Base-by-base conservation (phyloP, 345 rosid genomes). In the Eucalyptus curtisii region DNA sequence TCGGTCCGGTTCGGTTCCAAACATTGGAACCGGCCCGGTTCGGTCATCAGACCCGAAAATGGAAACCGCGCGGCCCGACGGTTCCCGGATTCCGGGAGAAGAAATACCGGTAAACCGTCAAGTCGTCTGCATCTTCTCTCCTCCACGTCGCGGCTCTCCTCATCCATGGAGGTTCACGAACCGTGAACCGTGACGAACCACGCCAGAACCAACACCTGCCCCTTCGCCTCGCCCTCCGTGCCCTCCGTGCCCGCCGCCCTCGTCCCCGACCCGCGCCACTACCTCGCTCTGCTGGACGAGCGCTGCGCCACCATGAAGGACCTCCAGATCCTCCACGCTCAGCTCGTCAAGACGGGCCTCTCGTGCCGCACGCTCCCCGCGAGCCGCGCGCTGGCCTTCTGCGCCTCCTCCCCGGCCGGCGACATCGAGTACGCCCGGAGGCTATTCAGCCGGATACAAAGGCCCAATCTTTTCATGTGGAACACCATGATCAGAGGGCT, bases 401-500 rank as follows among this genome's bases (percentile, higher is more conserved):
- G 91, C 90, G 45, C 94, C 87, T 89, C 94, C 84, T 93, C 97
- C 33, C 91, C 94, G 11, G 89, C 91, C 37, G 96, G 96, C 24
- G 97, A 96, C 86, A 92, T 96, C 31, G 91, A 91, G 89, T 94
- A 95, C 90, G 99, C 99, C 42, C 92, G 88, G 90, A 88, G 89
- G 15, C 88, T 96, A 50, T 97, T 96, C 87, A 79, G 91, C 11
- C 94, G 92, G 80, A 93, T 91, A 10, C 87, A 53, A 59, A 90
- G 87, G 79, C 97, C 95, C 76, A 95, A 94, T 79, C 92, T 91
- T 44, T 96, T 95, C 87, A 89, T 91, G 50, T 96, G 98, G 99
- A 96, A 97, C 88, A 92, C 94, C 79, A 92, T 97, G 66, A 93
- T 97, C 87, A 91, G 99, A 57, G 96, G 94, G 66, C 96, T 94